Evolutionary conservation across 257 asterid species (phyloP), one percentile per base, ranked within the genome.

Genomic region (Rauvolfia tetraphylla): DNA sequence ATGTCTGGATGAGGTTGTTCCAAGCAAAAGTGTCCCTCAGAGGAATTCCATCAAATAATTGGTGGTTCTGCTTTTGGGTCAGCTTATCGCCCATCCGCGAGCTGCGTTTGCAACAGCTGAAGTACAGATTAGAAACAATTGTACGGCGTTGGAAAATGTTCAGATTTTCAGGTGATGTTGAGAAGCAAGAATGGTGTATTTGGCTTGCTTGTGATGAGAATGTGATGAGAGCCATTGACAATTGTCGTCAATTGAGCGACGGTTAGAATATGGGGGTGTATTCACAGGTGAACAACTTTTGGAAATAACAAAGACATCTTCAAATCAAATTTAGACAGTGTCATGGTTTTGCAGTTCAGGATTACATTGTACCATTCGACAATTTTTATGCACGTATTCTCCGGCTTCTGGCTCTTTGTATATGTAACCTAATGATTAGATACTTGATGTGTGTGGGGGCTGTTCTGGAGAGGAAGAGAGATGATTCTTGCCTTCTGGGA

Each of bases 1-100:
- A 80, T 7, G 78, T 78, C 58, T 82, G 82, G 56, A 82, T 79
- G 29, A 82, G 78, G 61, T 23, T 82, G 80, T 82, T 82, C 85
- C 85, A 82, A 29, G 82, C 62, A 33, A 78, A 82, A 58, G 78
- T 71, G 34, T 82, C 79, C 51, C 71, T 3, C 0, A 31, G 48
- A 39, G 82, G 71, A 44, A 82, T 75, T 78, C 72, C 73, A 14
- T 71, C 80, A 34, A 78, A 78, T 66, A 67, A 20, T 76, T 78
- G 75, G 74, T 67, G 79, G 82, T 75, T 54, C 38, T 58, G 70
- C 10, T 3, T 72, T 44, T 27, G 44, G 33, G 56, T 66, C 38
- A 65, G 27, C 39, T 78, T 72, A 49, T 61, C 22, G 22, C 10
- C 7, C 25, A 7, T 7, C 2, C 36, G 38, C 9, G 70, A 65